phyloP scores from a whole-genome alignment of 768 basidiomycete species.

The Dentipellis sp. region DNA sequence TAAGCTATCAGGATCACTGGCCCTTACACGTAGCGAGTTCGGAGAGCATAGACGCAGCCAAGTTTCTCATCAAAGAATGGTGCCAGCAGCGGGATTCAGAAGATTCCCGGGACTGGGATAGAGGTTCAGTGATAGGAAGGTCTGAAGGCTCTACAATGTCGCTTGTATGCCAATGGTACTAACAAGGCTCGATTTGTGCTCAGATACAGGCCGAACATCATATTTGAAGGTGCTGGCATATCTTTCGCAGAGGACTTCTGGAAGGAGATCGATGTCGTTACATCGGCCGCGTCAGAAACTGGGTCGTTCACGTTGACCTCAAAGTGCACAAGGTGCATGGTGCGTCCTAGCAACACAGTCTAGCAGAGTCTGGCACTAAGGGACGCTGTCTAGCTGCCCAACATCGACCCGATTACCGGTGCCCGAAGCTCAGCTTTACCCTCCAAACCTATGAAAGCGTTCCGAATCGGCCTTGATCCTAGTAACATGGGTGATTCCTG shows the following conservation, averaged over 20 bases:
- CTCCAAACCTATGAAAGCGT: slow-evolving; percentile 67
- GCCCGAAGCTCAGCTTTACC: slow-evolving; percentile 64
- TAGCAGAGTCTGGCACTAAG: slow-evolving; percentile 1
- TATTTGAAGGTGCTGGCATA: slow-evolving; percentile 50
- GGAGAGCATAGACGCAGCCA: slow-evolving; percentile 49
- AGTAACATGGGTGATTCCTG: slow-evolving; percentile 41
- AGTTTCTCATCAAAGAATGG: slow-evolving; percentile 35
- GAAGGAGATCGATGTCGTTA: slow-evolving; percentile 53
- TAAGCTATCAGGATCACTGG: slow-evolving; percentile 50
- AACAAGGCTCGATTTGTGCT: too few relatives aligned
- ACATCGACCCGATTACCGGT: slow-evolving; percentile 58
- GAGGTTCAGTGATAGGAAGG: slow-evolving; percentile 48
- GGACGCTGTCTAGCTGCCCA: slow-evolving; percentile 48
- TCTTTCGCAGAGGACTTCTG: slow-evolving; percentile 69
- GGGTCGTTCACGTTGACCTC: slow-evolving; percentile 47
- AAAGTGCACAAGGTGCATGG: slow-evolving; percentile 65
- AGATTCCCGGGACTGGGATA: slow-evolving; percentile 34
- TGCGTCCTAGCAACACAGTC: slow-evolving; percentile 28
- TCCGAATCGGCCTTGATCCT: slow-evolving; percentile 52
- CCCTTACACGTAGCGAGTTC: slow-evolving; percentile 60
- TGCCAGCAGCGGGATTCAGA: slow-evolving; percentile 11
- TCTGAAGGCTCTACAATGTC: slow-evolving; percentile 13
- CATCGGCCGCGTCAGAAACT: slow-evolving; percentile 16
- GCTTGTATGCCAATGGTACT: too few relatives aligned
- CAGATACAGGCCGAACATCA: slow-evolving; percentile 74